phyloP scores from a whole-genome alignment of 176 grass and related monocot genomes.

The Bonia amplexicaulis region DNA sequence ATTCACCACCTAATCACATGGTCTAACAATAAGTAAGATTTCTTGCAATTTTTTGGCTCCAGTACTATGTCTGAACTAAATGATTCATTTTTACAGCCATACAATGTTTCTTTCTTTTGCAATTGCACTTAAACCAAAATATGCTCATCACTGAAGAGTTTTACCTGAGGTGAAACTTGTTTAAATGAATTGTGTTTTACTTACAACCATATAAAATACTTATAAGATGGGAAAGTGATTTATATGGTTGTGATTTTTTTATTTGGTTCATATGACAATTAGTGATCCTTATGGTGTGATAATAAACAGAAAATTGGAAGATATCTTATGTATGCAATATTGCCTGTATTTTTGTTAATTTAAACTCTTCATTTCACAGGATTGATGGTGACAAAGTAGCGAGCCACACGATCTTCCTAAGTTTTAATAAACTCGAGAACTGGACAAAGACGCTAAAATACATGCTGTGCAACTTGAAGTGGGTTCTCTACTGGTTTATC shows the following conservation, averaged over 20 bases:
- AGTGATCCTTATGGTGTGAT: background rate
- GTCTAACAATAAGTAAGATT: conserved; percentile 25
- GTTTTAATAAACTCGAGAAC: conserved; percentile 88
- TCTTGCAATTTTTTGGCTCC: background rate
- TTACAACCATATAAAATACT: background rate
- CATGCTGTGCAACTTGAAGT: conserved; percentile 93
- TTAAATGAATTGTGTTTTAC: background rate
- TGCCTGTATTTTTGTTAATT: background rate
- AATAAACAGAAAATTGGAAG: background rate
- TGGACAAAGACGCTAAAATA: conserved; percentile 95
- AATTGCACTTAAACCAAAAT: background rate
- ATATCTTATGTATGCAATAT: background rate
- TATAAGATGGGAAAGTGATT: background rate
- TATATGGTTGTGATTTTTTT: background rate
- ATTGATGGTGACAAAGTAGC: conserved; percentile 98
- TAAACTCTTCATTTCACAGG: conserved; percentile 38
- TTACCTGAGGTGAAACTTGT: background rate
- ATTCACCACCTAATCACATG: no score
- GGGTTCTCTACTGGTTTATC: conserved; percentile 94
- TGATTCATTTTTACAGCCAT: background rate
- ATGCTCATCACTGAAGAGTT: background rate
- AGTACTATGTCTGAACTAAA: background rate
- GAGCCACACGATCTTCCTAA: conserved; percentile 84
- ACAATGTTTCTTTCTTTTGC: background rate
- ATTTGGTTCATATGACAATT: background rate